phyloP scores from a whole-genome alignment of 2,329 filamentous ascomycete species.

The Laburnicola sp. region DNA sequence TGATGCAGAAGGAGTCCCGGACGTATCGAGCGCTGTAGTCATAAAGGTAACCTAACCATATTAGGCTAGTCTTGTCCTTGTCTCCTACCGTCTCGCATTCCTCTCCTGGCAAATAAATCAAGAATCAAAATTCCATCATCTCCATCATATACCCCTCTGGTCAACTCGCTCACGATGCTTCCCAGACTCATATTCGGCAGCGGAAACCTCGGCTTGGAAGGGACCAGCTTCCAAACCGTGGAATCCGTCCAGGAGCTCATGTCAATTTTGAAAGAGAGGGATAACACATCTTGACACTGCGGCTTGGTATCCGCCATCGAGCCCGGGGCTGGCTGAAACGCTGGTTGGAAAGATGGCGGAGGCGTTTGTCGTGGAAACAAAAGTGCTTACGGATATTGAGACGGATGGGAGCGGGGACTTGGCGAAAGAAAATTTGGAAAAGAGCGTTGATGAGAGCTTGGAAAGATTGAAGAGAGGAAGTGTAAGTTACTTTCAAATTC shows the following conservation, averaged over 20 bases:
- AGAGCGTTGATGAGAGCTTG: constrained; percentile 10
- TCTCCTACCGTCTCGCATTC: too few species aligned
- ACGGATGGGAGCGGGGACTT: constrained; percentile 17
- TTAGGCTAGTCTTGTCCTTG: too few species aligned
- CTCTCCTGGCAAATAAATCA: too few species aligned
- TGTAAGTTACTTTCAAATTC: not conserved
- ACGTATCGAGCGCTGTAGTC: too few species aligned
- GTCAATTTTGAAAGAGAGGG: constrained; percentile 4
- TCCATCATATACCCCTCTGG: too few species aligned
- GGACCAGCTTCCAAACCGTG: constrained; percentile 3
- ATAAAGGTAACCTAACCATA: too few species aligned
- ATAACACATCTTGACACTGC: constrained; percentile 12
- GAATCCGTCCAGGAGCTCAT: constrained; percentile 6
- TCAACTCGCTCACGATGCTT: constrained; percentile 8
- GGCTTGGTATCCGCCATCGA: constrained; percentile 14
- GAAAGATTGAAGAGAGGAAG: constrained; percentile 3
- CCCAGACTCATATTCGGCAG: constrained; percentile 16
- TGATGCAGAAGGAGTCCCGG: constrained; percentile 37
- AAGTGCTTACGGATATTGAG: constrained; percentile 9
- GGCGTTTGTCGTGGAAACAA: constrained; percentile 14
- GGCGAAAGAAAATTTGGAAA: constrained; percentile 4
- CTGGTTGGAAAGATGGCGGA: constrained; percentile 11
- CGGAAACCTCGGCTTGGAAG: constrained; percentile 11
- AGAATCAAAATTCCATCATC: too few species aligned
- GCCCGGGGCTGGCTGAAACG: constrained; percentile 10